Evolutionary conservation across 208 protist genomes (phyloP), one percentile per base, ranked within the genome.

Genomic region (Porcisia deanei): DNA sequence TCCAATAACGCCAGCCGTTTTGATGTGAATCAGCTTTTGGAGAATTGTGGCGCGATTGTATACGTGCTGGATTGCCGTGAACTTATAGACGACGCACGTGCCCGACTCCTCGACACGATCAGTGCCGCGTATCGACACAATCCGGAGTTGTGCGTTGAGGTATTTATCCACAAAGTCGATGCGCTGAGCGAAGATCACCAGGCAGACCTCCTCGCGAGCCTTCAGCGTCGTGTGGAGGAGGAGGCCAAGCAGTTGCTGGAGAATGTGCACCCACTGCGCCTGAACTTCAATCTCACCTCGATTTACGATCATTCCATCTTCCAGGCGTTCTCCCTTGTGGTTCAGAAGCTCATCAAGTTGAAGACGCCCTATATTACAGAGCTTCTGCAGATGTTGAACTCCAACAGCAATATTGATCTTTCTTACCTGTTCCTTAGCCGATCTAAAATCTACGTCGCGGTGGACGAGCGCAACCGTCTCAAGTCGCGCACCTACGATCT

Each of bases 291-390:
- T 71, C 88, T 97, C 52, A 97, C 93, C 22, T 95, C 91, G 30
- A 97, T 97, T 67, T 97, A 95, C 75, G 93, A 97, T 73, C 91
- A 97, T 75, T 97, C 93, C 39, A 88, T 97, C 53, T 97, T 97
- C 76, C 90, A 97, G 79, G 93, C 93, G 37, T 97, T 97, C 75
- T 97, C 93, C 2, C 67, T 94, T 4, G 93, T 97, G 3, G 93
- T 97, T 58, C 93, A 96, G 71, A 86, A 88, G 52, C 86, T 97
- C 1, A 96, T 96, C 61, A 89, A 88, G 79, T 80, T 73, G n/a
- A 89, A 95, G 77, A 86, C 81, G 30, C 86, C 85, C 58, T 94
- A 95, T 75, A 94, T 97, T 59, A 93, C 85, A 39, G 91, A 95
- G 80, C 76, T 94, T 39, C 81, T 97, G 34, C 89, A 96, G 73